Conservation (phyloP, 179 eudicot species). For the Beta macrorhiza region DNA sequence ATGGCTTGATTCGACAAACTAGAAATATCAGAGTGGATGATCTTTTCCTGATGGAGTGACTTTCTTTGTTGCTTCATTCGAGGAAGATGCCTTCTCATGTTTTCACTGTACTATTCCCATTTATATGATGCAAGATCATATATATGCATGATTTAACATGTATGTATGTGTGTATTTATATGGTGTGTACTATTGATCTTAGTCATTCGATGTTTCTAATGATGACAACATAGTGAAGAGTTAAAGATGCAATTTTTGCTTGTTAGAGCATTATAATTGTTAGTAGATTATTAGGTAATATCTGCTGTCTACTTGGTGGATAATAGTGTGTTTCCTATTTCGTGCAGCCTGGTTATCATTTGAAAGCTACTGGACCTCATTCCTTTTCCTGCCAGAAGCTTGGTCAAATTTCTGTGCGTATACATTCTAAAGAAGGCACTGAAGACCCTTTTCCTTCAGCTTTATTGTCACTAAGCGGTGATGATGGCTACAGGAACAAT, state of each 20-base stretch:
- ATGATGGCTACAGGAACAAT: slow-evolving; percentile 96
- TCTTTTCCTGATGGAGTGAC: too few relatives aligned
- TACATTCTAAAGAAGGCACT: slow-evolving; percentile 62
- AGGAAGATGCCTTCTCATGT: neutral
- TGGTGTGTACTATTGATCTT: too few relatives aligned
- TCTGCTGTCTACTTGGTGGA: slow-evolving; percentile 2
- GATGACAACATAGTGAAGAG: neutral
- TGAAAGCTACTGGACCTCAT: slow-evolving; percentile 67
- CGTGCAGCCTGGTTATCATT: slow-evolving; percentile 87
- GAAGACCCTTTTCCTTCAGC: slow-evolving; percentile 86
- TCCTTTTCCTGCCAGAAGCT: slow-evolving; percentile 96
- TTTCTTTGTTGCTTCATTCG: neutral
- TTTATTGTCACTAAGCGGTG: slow-evolving; percentile 88
- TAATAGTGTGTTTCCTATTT: slow-evolving; percentile 25
- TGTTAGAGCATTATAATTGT: neutral
- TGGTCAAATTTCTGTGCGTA: slow-evolving; percentile 72
- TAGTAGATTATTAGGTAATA: neutral
- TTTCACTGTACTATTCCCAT: neutral
- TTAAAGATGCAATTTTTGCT: neutral
- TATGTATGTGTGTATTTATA: too few relatives aligned
- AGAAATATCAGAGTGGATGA: too few relatives aligned
- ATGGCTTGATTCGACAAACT: too few relatives aligned
- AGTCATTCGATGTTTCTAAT: too few relatives aligned
- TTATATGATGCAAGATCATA: neutral
- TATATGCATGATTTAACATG: too few relatives aligned